Evolutionary conservation across 2,329 filamentous ascomycete genomes (phyloP).

Genomic region (Thielaviopsis populi): DNA sequence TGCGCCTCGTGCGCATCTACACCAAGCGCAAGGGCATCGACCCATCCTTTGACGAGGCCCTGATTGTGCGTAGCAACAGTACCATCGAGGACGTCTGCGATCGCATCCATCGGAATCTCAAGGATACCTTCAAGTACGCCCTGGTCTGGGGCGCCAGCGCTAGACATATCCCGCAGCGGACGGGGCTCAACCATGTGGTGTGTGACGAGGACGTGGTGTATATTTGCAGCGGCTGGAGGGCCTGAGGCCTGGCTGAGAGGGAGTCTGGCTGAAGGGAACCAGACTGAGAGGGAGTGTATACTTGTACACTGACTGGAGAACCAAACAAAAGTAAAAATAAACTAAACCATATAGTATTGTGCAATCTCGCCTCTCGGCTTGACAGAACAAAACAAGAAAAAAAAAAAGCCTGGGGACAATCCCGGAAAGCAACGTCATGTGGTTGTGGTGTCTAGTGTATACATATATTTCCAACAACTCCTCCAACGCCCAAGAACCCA

Average conservation of each 20-base stretch:
- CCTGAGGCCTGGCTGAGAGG: conserved; percentile 26
- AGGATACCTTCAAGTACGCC: conserved; percentile 98
- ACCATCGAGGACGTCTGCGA: conserved; percentile 96
- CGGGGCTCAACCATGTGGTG: conserved; percentile 72
- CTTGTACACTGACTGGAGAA: too few species aligned
- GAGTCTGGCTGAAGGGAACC: too few species aligned
- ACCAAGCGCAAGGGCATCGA: conserved; percentile 91
- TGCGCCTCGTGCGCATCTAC: conserved; percentile 81
- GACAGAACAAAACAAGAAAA: conserved; percentile 6
- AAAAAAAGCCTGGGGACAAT: neutral
- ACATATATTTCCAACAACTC: conserved; percentile 4
- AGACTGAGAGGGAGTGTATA: too few species aligned
- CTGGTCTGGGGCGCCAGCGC: conserved; percentile 96
- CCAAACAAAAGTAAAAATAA: conserved; percentile 11
- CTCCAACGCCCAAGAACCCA: conserved; percentile 9
- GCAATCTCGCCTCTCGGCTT: neutral
- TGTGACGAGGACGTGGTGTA: conserved; percentile 54
- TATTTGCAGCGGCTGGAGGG: conserved; percentile 50
- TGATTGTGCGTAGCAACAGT: conserved; percentile 80
- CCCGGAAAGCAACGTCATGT: neutral
- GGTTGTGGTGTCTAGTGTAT: neutral
- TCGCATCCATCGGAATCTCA: conserved; percentile 79
- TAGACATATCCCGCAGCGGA: conserved; percentile 82
- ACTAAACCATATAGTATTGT: conserved; percentile 7
- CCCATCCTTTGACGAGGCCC: conserved; percentile 74